Percentiles rank a stretch among this genome's conserved stretches.
These are phyloP conservation scores for Senecio squalidus DNA, from an alignment of 140 eudicot species.

Conservation along the genomic window DNA sequence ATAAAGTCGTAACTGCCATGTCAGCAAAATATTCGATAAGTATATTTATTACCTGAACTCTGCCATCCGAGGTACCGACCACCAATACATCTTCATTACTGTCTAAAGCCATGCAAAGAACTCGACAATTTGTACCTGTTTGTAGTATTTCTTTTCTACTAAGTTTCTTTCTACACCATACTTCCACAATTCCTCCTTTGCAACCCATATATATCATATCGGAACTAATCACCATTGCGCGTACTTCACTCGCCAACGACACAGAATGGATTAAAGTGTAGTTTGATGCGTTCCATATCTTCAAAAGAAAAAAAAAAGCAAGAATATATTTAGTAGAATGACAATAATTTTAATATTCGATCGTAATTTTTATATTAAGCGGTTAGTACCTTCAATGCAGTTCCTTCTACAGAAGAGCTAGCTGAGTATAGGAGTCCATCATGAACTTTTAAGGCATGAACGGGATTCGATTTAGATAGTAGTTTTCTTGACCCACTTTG, in stretches of 20 bases:
- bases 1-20: neutral
- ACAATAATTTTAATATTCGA: too few species aligned
- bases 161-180: slow-evolving; percentile 75
- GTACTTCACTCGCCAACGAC: slow-evolving; percentile 49
- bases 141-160: slow-evolving; percentile 66
- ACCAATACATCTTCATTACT: slow-evolving; percentile 52
- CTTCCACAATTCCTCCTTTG: slow-evolving; percentile 73
- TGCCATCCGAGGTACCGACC: slow-evolving; percentile 76
- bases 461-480: slow-evolving; percentile 55
- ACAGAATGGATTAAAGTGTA: slow-evolving; percentile 46
- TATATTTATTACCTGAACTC: slow-evolving; percentile 49
- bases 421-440: slow-evolving; percentile 64
- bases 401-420: slow-evolving; percentile 64
- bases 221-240: slow-evolving; percentile 51
- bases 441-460: slow-evolving; percentile 51
- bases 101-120: slow-evolving; percentile 64
- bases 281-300: slow-evolving; percentile 72
- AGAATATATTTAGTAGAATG: too few species aligned
- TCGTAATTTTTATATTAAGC: too few species aligned
- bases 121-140: slow-evolving; percentile 42
- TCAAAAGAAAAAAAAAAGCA: slow-evolving; percentile 10
- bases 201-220: slow-evolving; percentile 71
- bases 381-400: slow-evolving; percentile 57
- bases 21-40: neutral
- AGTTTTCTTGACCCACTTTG: slow-evolving; percentile 79